Evolutionary conservation across 441 rosid genomes (phyloP), one percentile per base, ranked within the genome.

Genomic region (California macrophylla): DNA sequence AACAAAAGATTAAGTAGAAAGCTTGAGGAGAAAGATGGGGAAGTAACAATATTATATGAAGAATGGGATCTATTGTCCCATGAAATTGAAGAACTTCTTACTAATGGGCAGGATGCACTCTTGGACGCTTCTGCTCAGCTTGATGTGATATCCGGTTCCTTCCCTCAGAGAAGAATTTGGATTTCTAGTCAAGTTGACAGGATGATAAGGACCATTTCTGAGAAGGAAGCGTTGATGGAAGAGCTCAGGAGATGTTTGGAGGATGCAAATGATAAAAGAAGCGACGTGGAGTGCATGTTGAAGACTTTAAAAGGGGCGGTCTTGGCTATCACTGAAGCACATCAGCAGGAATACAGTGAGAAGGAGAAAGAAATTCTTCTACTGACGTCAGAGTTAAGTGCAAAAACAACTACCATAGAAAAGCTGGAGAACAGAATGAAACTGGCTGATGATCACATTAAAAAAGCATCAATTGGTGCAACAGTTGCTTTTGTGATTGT

Each of bases 281-380:
- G 75, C 75, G 91, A 93, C 71, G 82, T 93, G 76, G 97, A 96
- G 69, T 81, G 81, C 81, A 91, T 87, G 96, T 82, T 96, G 74
- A 84, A 83, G 76, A 87, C 99, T 81, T 82, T 96, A 81, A 86
- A 90, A 80, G 92, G 91, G 60, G 99, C 98, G 68, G 86, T 95
- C 65, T 50, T 91, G 72, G 89, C 84, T 42, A 89, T 96, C 45
- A 88, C 84, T 71, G 98, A 93, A 88, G 92, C 96, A 40, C 91
- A 91, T 71, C 93, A 87, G 85, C 92, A 83, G 76, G 98, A 91
- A 72, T 85, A 82, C 77, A 75, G 78, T 71, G 94, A 89, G 77
- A 96, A 87, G 71, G 97, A 93, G 81, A 82, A 73, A 45, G 85
- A 86, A 75, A 81, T 82, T 77, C 76, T 78, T 66, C 73, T 74